These are phyloP conservation scores for Syzygium oleosum DNA, from an alignment of 345 rosid genomes.

Conservation along the genomic window DNA sequence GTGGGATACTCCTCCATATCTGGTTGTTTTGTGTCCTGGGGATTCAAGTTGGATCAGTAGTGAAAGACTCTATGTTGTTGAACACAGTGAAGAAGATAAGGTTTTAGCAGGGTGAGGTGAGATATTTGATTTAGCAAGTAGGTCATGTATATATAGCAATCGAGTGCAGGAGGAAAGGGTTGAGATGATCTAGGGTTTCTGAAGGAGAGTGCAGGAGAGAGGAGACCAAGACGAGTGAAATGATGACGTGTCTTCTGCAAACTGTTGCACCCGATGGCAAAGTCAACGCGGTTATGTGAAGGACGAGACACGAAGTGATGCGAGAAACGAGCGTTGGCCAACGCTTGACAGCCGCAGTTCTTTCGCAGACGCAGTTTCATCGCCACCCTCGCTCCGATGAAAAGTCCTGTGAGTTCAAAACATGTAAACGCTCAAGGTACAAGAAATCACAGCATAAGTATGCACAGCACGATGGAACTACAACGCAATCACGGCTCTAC, in stretches of 20 bases:
- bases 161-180: not conserved
- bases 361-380: not conserved
- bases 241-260: not conserved
- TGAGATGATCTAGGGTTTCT: not conserved
- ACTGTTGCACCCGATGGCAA: not conserved
- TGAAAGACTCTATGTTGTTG: conserved; percentile 13
- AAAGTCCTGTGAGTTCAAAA: not conserved
- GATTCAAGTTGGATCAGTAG: not conserved
- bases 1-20: not conserved
- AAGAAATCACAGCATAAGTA: no score
- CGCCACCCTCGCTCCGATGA: not conserved
- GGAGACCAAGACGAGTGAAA: not conserved
- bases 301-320: not conserved
- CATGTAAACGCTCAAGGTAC: no score
- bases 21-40: not conserved
- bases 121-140: not conserved
- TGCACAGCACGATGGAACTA: no score
- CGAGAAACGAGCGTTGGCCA: not conserved
- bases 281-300: not conserved
- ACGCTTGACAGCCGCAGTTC: not conserved
- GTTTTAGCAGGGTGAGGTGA: not conserved
- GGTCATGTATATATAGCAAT: not conserved
- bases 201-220: not conserved
- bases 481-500: no score
- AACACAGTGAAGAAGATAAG: not conserved